Evolutionary conservation across 306 rosid species (phyloP).

Genomic region (Cajanus cajan): DNA sequence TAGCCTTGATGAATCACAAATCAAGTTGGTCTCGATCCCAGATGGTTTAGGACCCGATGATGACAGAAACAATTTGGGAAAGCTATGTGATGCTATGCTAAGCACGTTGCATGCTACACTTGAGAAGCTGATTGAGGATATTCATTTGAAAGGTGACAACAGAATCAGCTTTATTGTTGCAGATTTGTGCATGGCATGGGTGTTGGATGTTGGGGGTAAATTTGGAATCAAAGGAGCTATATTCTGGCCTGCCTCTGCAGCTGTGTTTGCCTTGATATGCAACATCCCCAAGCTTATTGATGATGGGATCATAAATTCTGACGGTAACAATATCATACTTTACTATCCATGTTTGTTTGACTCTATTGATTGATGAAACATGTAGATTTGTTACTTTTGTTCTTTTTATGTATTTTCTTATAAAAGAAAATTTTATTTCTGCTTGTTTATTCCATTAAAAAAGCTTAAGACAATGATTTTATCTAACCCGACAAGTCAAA

Average conservation of each 20-base stretch:
- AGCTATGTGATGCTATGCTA: not conserved
- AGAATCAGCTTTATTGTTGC: conserved; percentile 2
- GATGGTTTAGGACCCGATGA: conserved; percentile 41
- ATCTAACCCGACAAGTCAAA: no score
- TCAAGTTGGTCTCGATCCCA: conserved; percentile 33
- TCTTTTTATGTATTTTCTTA: no score
- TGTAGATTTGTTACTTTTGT: no score
- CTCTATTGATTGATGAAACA: no score
- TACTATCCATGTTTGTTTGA: no score
- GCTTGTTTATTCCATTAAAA: no score
- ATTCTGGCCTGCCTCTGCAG: conserved; percentile 23
- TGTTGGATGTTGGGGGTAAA: not conserved
- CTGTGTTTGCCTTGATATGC: not conserved
- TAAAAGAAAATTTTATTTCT: no score
- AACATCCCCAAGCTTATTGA: conserved; percentile 34
- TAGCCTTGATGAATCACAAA: not conserved
- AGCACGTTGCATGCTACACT: conserved; percentile 32
- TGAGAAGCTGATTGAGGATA: conserved; percentile 42
- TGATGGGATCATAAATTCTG: conserved; percentile 35
- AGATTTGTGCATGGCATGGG: conserved; percentile 21
- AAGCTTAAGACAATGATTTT: no score
- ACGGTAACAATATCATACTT: not conserved
- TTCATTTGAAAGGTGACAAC: not conserved
- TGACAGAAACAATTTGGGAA: conserved; percentile 26
- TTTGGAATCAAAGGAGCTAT: conserved; percentile 26